Conservation (phyloP, 2,329 filamentous ascomycete species). For the Aureobasidium uvarum region DNA sequence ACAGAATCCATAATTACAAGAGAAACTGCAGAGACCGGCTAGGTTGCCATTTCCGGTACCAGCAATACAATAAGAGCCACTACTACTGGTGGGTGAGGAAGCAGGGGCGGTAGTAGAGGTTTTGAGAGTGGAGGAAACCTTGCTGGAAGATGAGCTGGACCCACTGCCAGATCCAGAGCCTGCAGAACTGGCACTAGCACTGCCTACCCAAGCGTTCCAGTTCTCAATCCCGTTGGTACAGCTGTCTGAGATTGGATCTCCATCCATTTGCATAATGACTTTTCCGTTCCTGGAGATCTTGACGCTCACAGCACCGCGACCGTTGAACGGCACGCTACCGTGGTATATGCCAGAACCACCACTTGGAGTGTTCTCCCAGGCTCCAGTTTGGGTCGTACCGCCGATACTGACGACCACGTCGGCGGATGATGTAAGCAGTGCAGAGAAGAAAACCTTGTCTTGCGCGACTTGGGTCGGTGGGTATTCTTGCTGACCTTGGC, state of each 20-base stretch:
- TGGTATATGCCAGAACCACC: slow-evolving; percentile 31
- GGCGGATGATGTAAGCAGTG: slow-evolving; percentile 36
- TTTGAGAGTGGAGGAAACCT: background rate
- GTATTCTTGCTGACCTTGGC: slow-evolving; percentile 30
- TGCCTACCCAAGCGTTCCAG: slow-evolving; percentile 33
- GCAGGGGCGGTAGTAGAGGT: background rate
- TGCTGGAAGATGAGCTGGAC: background rate
- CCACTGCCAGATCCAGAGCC: background rate
- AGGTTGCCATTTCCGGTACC: background rate
- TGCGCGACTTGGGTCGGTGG: slow-evolving; percentile 39
- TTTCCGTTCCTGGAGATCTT: slow-evolving; percentile 37
- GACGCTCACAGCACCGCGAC: slow-evolving; percentile 45
- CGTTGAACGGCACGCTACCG: slow-evolving; percentile 39
- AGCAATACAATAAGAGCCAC: background rate
- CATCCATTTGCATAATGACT: slow-evolving; percentile 35
- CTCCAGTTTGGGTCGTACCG: slow-evolving; percentile 29
- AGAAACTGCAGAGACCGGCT: background rate
- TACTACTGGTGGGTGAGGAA: background rate
- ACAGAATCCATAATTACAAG: slow-evolving; percentile 8
- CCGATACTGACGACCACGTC: slow-evolving; percentile 42
- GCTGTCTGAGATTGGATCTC: slow-evolving; percentile 41
- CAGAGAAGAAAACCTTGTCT: slow-evolving; percentile 50
- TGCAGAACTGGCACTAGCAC: background rate
- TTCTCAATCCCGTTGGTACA: slow-evolving; percentile 31
- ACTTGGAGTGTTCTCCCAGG: slow-evolving; percentile 30